phyloP scores from a whole-genome alignment of 2,329 filamentous ascomycete genomes.

The Eurotiales sp. region DNA sequence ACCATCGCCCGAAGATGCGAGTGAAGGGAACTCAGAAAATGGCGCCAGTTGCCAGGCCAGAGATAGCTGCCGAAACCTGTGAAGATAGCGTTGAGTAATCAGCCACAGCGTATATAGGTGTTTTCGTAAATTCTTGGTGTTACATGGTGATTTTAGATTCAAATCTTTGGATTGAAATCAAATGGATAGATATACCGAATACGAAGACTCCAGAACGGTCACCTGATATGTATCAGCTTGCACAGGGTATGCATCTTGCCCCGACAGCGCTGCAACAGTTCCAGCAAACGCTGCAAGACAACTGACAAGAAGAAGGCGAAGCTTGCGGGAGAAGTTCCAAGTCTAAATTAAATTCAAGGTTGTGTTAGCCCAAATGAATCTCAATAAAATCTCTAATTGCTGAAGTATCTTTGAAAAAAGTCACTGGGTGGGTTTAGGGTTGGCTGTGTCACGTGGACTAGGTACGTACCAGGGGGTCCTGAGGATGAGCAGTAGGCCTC shows the following conservation, averaged over 20 bases:
- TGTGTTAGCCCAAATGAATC: slow-evolving; percentile 11
- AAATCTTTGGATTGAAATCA: too few relatives aligned
- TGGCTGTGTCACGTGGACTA: slow-evolving; percentile 16
- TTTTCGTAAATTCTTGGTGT: too few relatives aligned
- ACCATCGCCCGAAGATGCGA: slow-evolving; percentile 33
- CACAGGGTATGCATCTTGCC: slow-evolving; percentile 33
- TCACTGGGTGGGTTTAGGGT: too few relatives aligned
- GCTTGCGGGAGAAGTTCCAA: slow-evolving; percentile 27
- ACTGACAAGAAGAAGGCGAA: slow-evolving; percentile 14
- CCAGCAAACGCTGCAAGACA: slow-evolving; percentile 36
- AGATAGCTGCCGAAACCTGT: slow-evolving; percentile 36
- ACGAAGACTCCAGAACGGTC: slow-evolving; percentile 27
- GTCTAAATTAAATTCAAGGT: slow-evolving; percentile 33
- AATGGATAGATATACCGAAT: slow-evolving; percentile 29
- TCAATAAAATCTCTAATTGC: too few relatives aligned
- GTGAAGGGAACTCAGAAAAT: slow-evolving; percentile 39
- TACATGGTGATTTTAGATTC: too few relatives aligned
- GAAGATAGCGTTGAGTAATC: slow-evolving; percentile 10
- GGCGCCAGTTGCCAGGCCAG: slow-evolving; percentile 37
- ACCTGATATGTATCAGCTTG: slow-evolving; percentile 34
- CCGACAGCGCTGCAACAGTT: slow-evolving; percentile 31
- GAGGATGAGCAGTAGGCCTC: slow-evolving; percentile 29
- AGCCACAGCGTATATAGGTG: too few relatives aligned
- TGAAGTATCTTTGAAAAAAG: too few relatives aligned
- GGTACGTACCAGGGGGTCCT: slow-evolving; percentile 32